Percentiles rank a stretch among this genome's conserved stretches.
Evolutionary conservation across 1,284 basidiomycete species (phyloP).

Genomic region (Trichosporon sp.): DNA sequence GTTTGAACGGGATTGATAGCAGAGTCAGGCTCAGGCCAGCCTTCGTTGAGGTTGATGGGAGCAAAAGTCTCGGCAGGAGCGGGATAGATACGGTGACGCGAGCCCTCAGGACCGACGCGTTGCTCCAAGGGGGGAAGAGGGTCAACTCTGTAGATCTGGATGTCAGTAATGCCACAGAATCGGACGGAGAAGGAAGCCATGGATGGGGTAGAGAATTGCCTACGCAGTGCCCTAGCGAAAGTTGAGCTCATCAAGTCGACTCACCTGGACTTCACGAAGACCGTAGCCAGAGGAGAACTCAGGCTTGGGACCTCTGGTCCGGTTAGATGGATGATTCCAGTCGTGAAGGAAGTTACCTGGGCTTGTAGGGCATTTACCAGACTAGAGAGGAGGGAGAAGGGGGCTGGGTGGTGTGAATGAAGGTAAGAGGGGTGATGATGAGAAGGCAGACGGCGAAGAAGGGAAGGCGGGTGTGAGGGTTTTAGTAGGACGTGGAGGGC

Average conservation of each 20-base stretch:
- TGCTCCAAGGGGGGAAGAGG: slow-evolving; percentile 35
- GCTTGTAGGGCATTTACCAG: not conserved
- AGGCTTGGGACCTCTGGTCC: not conserved
- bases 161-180: not conserved
- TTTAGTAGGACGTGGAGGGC: slow-evolving; percentile 5
- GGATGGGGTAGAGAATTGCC: no score
- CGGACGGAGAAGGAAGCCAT: no score
- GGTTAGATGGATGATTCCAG: not conserved
- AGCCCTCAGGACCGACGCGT: slow-evolving; percentile 32
- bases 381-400: not conserved
- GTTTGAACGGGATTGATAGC: not conserved
- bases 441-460: not conserved
- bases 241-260: not conserved
- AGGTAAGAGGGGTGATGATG: not conserved
- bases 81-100: slow-evolving; percentile 43
- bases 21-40: slow-evolving; percentile 34
- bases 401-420: not conserved
- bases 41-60: slow-evolving; percentile 38
- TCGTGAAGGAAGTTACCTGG: not conserved
- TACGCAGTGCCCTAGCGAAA: no score
- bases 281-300: slow-evolving; percentile 37
- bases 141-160: not conserved
- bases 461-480: not conserved
- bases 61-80: slow-evolving; percentile 35
- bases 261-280: slow-evolving; percentile 18